Evolutionary conservation across 371 early-diverging fungal species (phyloP).

Genomic region (Syncephalastrum monosporum): DNA sequence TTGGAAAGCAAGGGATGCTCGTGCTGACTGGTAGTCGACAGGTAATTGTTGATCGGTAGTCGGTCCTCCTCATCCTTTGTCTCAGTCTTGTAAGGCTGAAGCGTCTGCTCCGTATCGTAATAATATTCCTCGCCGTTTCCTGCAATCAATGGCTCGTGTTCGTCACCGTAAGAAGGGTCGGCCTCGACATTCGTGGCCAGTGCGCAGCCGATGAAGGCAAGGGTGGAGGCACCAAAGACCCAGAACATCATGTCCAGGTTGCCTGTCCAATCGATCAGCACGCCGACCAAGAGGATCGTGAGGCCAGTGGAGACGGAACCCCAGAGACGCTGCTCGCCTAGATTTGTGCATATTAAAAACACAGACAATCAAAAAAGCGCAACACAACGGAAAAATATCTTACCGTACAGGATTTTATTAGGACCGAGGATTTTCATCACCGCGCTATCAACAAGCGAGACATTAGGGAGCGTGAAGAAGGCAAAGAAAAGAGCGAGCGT

Average conservation of each 20-base stretch:
- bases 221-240: constrained; percentile 28
- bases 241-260: constrained; percentile 33
- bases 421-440: constrained; percentile 52
- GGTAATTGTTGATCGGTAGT: not conserved
- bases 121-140: not conserved
- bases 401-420: constrained; percentile 48
- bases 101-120: not conserved
- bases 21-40: not conserved
- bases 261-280: constrained; percentile 26
- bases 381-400: not conserved
- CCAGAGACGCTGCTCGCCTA: constrained; percentile 46
- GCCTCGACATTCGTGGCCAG: constrained; percentile 10
- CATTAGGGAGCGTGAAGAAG: constrained; percentile 41
- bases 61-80: constrained; percentile 6
- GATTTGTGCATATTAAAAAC: not conserved
- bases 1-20: constrained; percentile 16
- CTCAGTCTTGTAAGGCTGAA: constrained; percentile 4
- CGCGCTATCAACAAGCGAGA: constrained; percentile 46
- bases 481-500: constrained; percentile 33
- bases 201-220: constrained; percentile 22
- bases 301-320: constrained; percentile 42
- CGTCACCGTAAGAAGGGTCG: too few relatives aligned
- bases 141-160: too few relatives aligned
- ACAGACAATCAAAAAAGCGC: not conserved
- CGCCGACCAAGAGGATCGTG: constrained; percentile 38